Conservation (phyloP, 2,329 filamentous ascomycete species). For the Aspergillus ruber region DNA sequence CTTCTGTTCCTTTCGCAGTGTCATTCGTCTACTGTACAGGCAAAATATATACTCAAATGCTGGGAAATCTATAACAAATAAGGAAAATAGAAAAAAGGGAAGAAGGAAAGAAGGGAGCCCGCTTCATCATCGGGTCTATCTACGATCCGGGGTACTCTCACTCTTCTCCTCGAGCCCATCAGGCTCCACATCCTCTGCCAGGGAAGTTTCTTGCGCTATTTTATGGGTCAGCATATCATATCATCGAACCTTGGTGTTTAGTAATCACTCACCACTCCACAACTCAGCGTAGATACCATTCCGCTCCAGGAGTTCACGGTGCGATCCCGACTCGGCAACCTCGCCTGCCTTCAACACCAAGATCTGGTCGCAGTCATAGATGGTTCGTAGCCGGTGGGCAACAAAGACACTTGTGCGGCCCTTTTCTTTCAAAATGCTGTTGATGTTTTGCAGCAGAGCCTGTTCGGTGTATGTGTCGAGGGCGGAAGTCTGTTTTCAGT, state of each 20-base stretch:
- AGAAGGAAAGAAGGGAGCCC: no score
- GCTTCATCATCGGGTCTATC: not conserved
- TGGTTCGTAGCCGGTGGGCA: constrained; percentile 84
- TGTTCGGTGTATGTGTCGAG: constrained; percentile 92
- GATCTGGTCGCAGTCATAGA: constrained; percentile 88
- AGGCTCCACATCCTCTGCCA: constrained; percentile 29
- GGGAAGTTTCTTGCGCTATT: constrained; percentile 56
- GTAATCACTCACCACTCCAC: constrained; percentile 65
- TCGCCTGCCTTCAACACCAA: constrained; percentile 78
- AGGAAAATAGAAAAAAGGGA: not conserved
- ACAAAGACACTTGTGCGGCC: constrained; percentile 87
- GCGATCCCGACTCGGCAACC: constrained; percentile 85
- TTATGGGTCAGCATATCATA: not conserved
- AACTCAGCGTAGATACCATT: constrained; percentile 74
- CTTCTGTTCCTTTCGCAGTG: no score
- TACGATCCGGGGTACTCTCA: constrained; percentile 14
- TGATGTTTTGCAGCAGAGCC: constrained; percentile 84
- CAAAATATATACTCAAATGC: not conserved
- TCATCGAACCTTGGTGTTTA: not conserved
- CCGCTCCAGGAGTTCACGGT: constrained; percentile 71
- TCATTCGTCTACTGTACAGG: no score
- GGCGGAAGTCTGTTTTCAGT: constrained; percentile 59
- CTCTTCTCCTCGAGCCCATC: constrained; percentile 32
- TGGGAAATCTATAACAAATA: not conserved
- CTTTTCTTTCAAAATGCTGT: constrained; percentile 84